A percentile compares a stretch with the other conserved stretches of the same genome.
phyloP scores from a whole-genome alignment of 2,329 filamentous ascomycete genomes.

The Cladosporium sp. region DNA sequence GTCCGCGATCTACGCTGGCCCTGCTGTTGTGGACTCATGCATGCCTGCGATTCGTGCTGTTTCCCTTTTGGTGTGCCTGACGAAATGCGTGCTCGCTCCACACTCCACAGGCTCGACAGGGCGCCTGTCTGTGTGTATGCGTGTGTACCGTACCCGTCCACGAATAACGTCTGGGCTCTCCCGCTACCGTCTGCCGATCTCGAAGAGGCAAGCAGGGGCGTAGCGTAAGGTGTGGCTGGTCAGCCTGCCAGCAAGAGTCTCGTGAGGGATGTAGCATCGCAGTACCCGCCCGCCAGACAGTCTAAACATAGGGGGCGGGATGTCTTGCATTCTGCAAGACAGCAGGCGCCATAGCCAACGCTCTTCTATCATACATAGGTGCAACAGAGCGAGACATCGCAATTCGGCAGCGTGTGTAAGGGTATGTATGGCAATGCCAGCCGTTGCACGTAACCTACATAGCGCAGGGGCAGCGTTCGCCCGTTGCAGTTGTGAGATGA shows the following conservation, averaged over 20 bases:
- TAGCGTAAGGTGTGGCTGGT: neutral
- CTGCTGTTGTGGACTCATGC: neutral
- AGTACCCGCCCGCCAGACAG: neutral
- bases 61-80: constrained; percentile 14
- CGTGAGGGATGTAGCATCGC: neutral
- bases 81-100: constrained; percentile 12
- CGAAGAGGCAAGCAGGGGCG: constrained; percentile 13
- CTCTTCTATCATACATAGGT: constrained; percentile 9
- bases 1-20: neutral
- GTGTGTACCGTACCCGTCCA: neutral
- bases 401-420: neutral
- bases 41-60: constrained; percentile 7
- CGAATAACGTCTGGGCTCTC: constrained; percentile 4
- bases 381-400: constrained; percentile 10
- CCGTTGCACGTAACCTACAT: constrained; percentile 12
- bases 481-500: constrained; percentile 28
- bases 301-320: constrained; percentile 3
- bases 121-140: constrained; percentile 10
- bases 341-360: constrained; percentile 17
- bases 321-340: constrained; percentile 20
- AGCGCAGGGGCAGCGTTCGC: constrained; percentile 19
- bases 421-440: constrained; percentile 1
- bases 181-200: constrained; percentile 14
- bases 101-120: constrained; percentile 12
- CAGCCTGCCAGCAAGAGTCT: neutral